Percentiles rank a stretch among this genome's conserved stretches.
These are phyloP conservation scores for Stephanodiscus minutulus DNA, from an alignment of 108 stramenopile species.

Conservation along the genomic window DNA sequence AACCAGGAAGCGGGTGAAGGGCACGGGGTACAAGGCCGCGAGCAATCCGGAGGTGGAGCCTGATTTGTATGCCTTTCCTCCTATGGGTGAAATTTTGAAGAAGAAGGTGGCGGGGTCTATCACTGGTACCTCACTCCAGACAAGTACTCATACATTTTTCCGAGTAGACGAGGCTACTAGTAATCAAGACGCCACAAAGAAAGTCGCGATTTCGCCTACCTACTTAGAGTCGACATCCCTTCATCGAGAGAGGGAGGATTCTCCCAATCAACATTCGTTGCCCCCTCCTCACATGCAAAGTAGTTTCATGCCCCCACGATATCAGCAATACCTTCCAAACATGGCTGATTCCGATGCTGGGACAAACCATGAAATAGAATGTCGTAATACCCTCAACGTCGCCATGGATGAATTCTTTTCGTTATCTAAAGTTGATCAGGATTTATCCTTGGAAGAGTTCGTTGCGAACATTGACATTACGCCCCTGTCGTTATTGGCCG, in stretches of 20 bases:
- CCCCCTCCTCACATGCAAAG: neutral
- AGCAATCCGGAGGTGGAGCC: constrained; percentile 49
- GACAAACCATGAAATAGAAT: no score
- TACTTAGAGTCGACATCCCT: neutral
- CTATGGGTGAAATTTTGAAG: constrained; percentile 4
- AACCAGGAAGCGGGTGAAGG: constrained; percentile 63
- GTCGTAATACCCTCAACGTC: neutral
- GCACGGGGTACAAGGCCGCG: constrained; percentile 47
- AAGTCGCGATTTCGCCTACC: neutral
- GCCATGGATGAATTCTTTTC: neutral
- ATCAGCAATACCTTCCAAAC: no score
- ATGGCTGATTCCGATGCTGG: no score
- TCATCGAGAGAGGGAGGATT: neutral
- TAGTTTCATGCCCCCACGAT: no score
- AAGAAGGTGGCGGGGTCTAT: neutral
- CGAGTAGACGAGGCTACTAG: neutral
- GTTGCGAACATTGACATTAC: neutral
- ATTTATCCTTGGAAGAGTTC: neutral
- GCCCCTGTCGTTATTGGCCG: neutral
- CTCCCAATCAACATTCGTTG: no score
- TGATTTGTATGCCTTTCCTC: constrained; percentile 34
- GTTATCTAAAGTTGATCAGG: neutral
- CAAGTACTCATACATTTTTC: neutral
- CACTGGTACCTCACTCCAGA: neutral
- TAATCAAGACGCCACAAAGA: neutral